Evolutionary conservation across 106 monocot species (phyloP).

Genomic region (Vanilla planifolia): DNA sequence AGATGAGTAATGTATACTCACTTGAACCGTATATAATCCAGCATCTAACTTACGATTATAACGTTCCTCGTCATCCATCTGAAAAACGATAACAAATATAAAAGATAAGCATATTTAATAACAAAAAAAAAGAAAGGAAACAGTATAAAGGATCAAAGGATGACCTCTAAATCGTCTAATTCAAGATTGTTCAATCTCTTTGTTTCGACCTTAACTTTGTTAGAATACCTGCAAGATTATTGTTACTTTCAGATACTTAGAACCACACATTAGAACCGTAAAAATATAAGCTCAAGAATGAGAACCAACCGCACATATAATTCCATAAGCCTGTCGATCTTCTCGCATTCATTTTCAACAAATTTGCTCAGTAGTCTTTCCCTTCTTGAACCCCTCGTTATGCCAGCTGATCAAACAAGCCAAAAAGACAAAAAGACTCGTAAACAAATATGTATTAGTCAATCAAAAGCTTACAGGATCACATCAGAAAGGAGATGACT

Average conservation of each 20-base stretch:
- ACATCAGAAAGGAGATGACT: too few relatives aligned
- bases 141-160: background rate
- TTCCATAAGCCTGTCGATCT: slow-evolving; percentile 97
- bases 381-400: slow-evolving; percentile 82
- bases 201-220: slow-evolving; percentile 72
- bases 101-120: background rate
- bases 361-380: slow-evolving; percentile 91
- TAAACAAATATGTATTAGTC: too few relatives aligned
- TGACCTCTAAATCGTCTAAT: slow-evolving; percentile 90
- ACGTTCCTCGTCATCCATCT: slow-evolving; percentile 96
- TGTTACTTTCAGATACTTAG: background rate
- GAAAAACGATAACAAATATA: slow-evolving; percentile 12
- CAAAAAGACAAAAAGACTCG: background rate
- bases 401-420: slow-evolving; percentile 49
- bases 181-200: slow-evolving; percentile 65
- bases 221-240: slow-evolving; percentile 60
- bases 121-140: background rate
- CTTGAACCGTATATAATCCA: slow-evolving; percentile 93
- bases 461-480: too few relatives aligned
- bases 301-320: slow-evolving; percentile 58
- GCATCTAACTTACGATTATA: slow-evolving; percentile 95
- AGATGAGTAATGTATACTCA: slow-evolving; percentile 13
- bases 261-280: background rate
- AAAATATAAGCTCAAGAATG: background rate
- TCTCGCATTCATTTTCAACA: slow-evolving; percentile 98